Evolutionary conservation across 129 eudicot species (phyloP), one percentile per base, ranked within the genome.

Genomic region (Artemisia argyi): DNA sequence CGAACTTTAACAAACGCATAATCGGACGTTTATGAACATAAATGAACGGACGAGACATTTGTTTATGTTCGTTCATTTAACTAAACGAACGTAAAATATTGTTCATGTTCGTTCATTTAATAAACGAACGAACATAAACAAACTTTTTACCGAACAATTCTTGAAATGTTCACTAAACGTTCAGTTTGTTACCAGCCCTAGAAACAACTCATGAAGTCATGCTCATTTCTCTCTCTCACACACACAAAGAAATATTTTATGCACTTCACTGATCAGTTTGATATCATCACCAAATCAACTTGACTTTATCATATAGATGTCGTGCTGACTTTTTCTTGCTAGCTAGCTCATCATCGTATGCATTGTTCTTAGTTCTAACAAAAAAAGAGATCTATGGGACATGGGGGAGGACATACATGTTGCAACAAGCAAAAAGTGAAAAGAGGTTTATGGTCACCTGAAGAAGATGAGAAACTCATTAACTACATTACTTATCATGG

Each of bases 371-470:
- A 46, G 11, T 65, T 50, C 9, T 18, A 46, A 17, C 6, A 20
- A 19, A 16, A 19, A 57, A 22, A 68, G n/a, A 71, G 2, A 90
- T n/a, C n/a, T n/a, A n/a, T 88, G 92, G 88, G 92, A 47, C 96
- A 84, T 78, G 82, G 82, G 24, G 82, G 77, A 30, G 82, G 82
- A 39, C 96, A 91, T 61, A 78, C 76, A 7, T 91, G 97, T 77
- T 91, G 97, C 87, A 91, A 86, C 84, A 91, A 86, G 59, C 93
- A 91, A 64, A 86, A 88, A 54, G 97, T 91, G 58, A 91, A 87
- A 86, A 83, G 91, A 59, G 97, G 97, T 0, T 59, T 88, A 1
- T 91, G 97, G 97, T 91, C 97, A 49, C 97, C 97, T 11, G 95
- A 91, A 44, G 97, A 91, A 82, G 97, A 91, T 61, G 90, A 88